Base-by-base conservation (phyloP, 2,329 filamentous ascomycete species). In the Alternaria gaisen region DNA sequence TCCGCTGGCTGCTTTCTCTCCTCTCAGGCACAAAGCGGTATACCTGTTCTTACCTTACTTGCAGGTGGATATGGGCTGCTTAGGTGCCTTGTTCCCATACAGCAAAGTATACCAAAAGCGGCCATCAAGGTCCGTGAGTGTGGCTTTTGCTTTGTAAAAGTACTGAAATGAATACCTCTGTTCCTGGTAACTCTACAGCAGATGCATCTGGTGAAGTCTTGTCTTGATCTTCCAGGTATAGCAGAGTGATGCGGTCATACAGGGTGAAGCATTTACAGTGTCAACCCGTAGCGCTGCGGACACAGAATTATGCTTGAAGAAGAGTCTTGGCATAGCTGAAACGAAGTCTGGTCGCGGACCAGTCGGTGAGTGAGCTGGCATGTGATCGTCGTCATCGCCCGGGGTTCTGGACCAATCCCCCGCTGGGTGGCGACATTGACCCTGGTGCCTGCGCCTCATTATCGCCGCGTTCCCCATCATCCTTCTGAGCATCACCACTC, bases 1-100 rank as follows among this genome's bases (percentile, higher is more conserved):
- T 53, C 64, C 36, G 51, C 48, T 40, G 34, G 30, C 59, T 44
- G 40, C 41, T 61, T 59, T 63, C 61, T 59, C 60, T 61, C 64
- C 63, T 59, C 50, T 50, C 53, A 28, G 67, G 70, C 72, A 76
- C 70, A 76, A 75, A 72, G 69, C 70, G 67, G 61, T 65, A 72
- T 69, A 57, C 52, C 61, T 71, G 44, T 61, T 64, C 46, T 69
- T 61, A 63, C 50, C 47, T 46, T 63, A 54, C 57, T 51, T 56
- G 57, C n/a, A 50, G 46, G 46, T 55, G 53, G 40, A 44, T 46
- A 41, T 36, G 60, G 36, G 32, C 43, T 53, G 20, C 32, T 56
- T 52, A 28, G 51, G 50, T 36, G 28, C 57, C 41, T 28, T 50
- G 22, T 46, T 36, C 30, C 52, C 61, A 26, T 51, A 34, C 18